Evolutionary conservation across 2,329 filamentous ascomycete species (phyloP), one percentile per base, ranked within the genome.

Genomic region (Myriosclerotinia curreyana): DNA sequence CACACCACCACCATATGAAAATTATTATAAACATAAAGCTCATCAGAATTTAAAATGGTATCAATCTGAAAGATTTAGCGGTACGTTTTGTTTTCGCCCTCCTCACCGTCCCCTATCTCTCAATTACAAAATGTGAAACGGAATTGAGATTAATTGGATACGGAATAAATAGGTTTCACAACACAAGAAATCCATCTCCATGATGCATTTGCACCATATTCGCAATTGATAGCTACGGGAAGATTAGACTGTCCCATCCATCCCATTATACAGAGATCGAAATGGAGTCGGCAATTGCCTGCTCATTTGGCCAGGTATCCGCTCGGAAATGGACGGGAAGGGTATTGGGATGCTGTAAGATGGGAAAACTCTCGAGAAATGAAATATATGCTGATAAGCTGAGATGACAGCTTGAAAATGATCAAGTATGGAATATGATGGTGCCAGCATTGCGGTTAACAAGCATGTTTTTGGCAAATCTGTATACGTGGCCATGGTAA

Each of bases 331-430:
- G 50, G 60, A 14, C 20, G 49, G 11, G 60, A 48, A 34, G 50
- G 50, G 5, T 62, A 62, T 53, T 62, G 60, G 60, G 60, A 62
- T 54, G 49, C 60, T 48, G 60, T 62, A 44, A 46, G 60, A 38
- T 20, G 17, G 0, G 14, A 4, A 20, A 3, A 1, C 20, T 0
- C 0, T 1, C 0, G 20, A 7, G 5, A 1, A 14, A 22, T 11
- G 20, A 5, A 15, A 7, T 5, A 12, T 4, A 20, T 20, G n/a
- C 55, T 58, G n/a, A 58, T 25, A 5, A 20, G 14, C 11, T 5
- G 49, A 36, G 12, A 48, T 53, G 25, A 12, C 36, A 62, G 60
- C 54, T 25, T 28, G 49, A 54, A 3, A 54, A 62, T 36, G 60
- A 62, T 44, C 25, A n/a, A 8, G 50, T 62, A 42, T 62, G 60